A percentile compares a stretch with the other conserved stretches of the same genome.
phyloP scores from a whole-genome alignment of 495 filamentous ascomycete species.

The Letharia columbiana region DNA sequence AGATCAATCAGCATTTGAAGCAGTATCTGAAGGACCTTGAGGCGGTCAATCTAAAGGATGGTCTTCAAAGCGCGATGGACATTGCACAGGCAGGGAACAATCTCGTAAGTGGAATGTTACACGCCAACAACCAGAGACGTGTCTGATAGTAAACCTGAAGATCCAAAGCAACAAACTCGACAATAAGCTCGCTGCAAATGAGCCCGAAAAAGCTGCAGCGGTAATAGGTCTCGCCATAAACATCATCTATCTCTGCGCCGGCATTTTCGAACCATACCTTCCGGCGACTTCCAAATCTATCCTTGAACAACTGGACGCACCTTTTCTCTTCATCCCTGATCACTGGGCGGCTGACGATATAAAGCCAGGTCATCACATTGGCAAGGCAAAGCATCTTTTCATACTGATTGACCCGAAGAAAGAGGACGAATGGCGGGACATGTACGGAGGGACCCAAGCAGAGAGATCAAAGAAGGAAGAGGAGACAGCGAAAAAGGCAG shows the following conservation, averaged over 20 bases:
- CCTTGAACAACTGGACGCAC: constrained; percentile 58
- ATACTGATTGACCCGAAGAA: constrained; percentile 74
- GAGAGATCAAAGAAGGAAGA: constrained; percentile 55
- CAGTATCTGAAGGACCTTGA: constrained; percentile 69
- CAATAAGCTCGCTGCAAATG: constrained; percentile 63
- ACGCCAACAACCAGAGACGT: not conserved
- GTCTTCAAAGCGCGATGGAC: constrained; percentile 59
- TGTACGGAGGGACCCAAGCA: constrained; percentile 69
- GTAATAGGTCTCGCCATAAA: constrained; percentile 78
- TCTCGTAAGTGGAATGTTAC: constrained; percentile 31
- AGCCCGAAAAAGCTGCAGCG: constrained; percentile 63
- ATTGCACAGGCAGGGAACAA: constrained; percentile 68
- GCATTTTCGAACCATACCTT: constrained; percentile 73
- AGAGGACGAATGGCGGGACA: constrained; percentile 69
- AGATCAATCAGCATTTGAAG: constrained; percentile 52
- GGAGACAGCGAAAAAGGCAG: constrained; percentile 49
- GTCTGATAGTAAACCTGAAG: not conserved
- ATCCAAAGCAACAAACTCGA: constrained; percentile 77
- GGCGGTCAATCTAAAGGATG: constrained; percentile 65
- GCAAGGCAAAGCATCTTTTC: constrained; percentile 76
- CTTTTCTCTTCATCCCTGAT: constrained; percentile 61
- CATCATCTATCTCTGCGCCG: constrained; percentile 69
- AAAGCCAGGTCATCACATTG: constrained; percentile 68
- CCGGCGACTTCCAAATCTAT: constrained; percentile 71
- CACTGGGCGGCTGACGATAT: constrained; percentile 33